Evolutionary conservation across 495 filamentous ascomycete species (phyloP), one percentile per base, ranked within the genome.

Genomic region (Xylaria longipes): DNA sequence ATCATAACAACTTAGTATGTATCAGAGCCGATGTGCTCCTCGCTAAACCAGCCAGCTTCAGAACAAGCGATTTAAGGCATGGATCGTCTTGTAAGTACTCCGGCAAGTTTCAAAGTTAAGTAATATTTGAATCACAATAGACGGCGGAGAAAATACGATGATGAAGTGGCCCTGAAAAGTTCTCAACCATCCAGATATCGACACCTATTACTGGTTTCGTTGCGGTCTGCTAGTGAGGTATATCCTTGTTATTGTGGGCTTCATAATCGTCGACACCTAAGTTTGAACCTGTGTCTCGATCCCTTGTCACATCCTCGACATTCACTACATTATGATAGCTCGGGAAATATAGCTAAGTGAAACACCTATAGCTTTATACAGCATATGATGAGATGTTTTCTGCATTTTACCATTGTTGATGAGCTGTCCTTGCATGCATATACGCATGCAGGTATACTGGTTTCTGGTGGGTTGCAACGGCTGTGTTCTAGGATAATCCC

Each of bases 401-500:
- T 14, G 29, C 35, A 58, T 58, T 20, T n/a, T 60, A 39, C 17
- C 20, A 37, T 60, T 60, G 57, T 9, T 60, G 57, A 60, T 17
- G 57, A 60, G 20, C 57, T 60, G 57, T 60, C 20, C 57, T n/a
- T 60, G 57, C 57, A 60, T 60, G 57, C 31, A 60, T 37, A 22
- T 37, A 37, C 22, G 57, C 33, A 39, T 35, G 2, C 14, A 12
- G 22, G 33, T 35, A 33, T 35, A 35, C 8, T 33, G 17, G 20
- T 3, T 60, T 60, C 7, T 9, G 22, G 57, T 29, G 31, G 29
- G 57, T n/a, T 37, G 14, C 57, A 60, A 37, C 31, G 33, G 9
- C 33, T 37, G 52, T 17, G 27, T 31, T 31, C 27, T 31, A 12
- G 11, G 52, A 12, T 50, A 50, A 50, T 25, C 46, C n/a, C 43